phyloP scores from a whole-genome alignment of 768 basidiomycete genomes.

The Kwoniella mangroviensis region DNA sequence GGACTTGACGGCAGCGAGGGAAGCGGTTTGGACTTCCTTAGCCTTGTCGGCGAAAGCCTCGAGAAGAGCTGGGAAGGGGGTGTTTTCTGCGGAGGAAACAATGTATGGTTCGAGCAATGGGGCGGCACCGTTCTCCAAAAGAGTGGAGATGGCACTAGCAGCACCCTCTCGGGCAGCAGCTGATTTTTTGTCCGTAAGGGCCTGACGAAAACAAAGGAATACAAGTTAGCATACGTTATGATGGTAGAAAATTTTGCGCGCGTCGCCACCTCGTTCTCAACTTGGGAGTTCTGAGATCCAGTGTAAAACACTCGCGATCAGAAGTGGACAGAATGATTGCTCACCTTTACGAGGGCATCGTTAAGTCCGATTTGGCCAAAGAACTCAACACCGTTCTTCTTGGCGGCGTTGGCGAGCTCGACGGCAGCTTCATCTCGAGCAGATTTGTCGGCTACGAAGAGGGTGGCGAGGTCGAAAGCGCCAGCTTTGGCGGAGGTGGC shows the following conservation, averaged over 20 bases:
- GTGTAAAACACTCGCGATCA: not conserved
- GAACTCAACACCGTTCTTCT: slow-evolving; percentile 82
- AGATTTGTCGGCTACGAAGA: slow-evolving; percentile 85
- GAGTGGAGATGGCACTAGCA: slow-evolving; percentile 68
- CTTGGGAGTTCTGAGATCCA: not conserved
- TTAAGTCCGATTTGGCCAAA: slow-evolving; percentile 72
- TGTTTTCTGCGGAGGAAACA: slow-evolving; percentile 68
- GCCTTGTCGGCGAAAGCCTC: slow-evolving; percentile 95
- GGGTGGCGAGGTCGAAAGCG: slow-evolving; percentile 69
- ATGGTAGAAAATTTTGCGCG: not conserved
- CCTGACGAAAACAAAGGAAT: slow-evolving; percentile 56
- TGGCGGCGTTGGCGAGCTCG: slow-evolving; percentile 71
- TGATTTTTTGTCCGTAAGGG: slow-evolving; percentile 92
- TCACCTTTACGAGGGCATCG: slow-evolving; percentile 70
- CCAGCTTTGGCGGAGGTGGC: slow-evolving; percentile 68
- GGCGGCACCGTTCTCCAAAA: slow-evolving; percentile 72
- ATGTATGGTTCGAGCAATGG: slow-evolving; percentile 87
- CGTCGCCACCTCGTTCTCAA: slow-evolving; percentile 22
- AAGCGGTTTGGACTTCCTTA: slow-evolving; percentile 80
- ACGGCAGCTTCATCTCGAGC: slow-evolving; percentile 73
- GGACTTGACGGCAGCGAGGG: slow-evolving; percentile 78
- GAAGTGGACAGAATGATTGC: slow-evolving; percentile 15
- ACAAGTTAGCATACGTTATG: not conserved
- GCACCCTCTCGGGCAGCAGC: slow-evolving; percentile 89
- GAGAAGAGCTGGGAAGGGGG: slow-evolving; percentile 81